A percentile compares a stretch with the other conserved stretches of the same genome.
These are phyloP conservation scores for Globisporangium nodosum DNA, from an alignment of 352 stramenopile species.

Conservation along the genomic window DNA sequence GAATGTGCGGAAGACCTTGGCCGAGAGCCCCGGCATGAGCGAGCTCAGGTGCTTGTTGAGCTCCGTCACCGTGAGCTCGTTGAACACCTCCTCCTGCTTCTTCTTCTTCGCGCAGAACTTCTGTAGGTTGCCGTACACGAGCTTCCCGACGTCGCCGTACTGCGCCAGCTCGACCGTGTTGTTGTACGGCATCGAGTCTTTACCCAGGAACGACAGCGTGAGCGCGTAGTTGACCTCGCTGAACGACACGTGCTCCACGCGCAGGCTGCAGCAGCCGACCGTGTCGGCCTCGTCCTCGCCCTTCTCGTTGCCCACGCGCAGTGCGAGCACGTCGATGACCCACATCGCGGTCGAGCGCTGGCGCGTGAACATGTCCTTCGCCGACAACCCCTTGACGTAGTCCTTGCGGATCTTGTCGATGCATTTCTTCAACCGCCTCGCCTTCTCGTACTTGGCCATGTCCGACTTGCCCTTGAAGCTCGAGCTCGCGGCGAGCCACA, in stretches of 20 bases:
- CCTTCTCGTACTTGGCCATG: slow-evolving; percentile 99
- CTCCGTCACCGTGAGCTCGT: slow-evolving; percentile 92
- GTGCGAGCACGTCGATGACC: slow-evolving; percentile 99
- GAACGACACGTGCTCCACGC: slow-evolving; percentile 98
- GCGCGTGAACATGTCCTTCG: slow-evolving; percentile 87
- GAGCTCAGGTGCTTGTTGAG: slow-evolving; percentile 98
- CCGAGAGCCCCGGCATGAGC: slow-evolving; percentile 98
- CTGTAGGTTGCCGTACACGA: slow-evolving; percentile 96
- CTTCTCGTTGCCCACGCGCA: slow-evolving; percentile 99
- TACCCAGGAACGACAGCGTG: slow-evolving; percentile 99
- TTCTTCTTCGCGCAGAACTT: slow-evolving; percentile 96
- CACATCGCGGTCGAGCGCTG: slow-evolving; percentile 99
- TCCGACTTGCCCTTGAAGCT: slow-evolving; percentile 99
- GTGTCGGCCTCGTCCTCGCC: slow-evolving; percentile 98
- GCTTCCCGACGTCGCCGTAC: slow-evolving; percentile 86
- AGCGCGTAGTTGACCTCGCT: slow-evolving; percentile 90
- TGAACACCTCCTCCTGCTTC: slow-evolving; percentile 96
- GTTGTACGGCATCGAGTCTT: slow-evolving; percentile 99
- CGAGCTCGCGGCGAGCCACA: slow-evolving; percentile 96
- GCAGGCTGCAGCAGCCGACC: slow-evolving; percentile 98
- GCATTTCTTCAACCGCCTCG: slow-evolving; percentile 95
- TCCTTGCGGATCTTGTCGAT: slow-evolving; percentile 95
- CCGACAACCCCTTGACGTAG: slow-evolving; percentile 85
- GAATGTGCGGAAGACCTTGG: slow-evolving; percentile 99
- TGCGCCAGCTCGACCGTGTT: slow-evolving; percentile 96